Percentiles rank a stretch among this genome's conserved stretches.
These are phyloP conservation scores for Saccharomyces uvarum DNA, from an alignment of 1,139 yeast species.

Conservation along the genomic window DNA sequence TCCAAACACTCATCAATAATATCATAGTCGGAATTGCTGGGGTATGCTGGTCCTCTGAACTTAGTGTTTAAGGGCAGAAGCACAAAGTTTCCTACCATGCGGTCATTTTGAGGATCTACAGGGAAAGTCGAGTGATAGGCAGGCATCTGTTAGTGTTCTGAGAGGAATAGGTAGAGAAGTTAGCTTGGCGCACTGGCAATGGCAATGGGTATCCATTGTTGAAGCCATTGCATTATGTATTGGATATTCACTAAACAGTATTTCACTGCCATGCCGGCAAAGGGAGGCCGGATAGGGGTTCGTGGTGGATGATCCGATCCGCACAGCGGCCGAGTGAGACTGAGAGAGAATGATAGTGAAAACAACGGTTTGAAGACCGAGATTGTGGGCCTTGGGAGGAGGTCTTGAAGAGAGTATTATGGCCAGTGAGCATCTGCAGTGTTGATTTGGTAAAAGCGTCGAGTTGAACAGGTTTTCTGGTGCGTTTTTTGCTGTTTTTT, in stretches of 20 bases:
- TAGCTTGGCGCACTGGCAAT: conserved; percentile 5
- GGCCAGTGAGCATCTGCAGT: not conserved
- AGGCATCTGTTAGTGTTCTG: conserved; percentile 27
- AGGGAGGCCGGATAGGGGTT: not conserved
- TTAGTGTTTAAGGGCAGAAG: conserved; percentile 76
- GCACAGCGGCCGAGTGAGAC: not conserved
- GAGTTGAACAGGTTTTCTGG: not conserved
- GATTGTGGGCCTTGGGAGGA: not conserved
- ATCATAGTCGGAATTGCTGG: conserved; percentile 68
- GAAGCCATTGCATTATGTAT: not conserved
- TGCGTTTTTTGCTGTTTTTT: not conserved
- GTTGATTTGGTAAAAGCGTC: not conserved
- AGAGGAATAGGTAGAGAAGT: not conserved
- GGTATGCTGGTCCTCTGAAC: conserved; percentile 87
- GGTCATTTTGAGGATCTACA: conserved; percentile 48
- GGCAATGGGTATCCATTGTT: not conserved
- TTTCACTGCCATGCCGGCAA: not conserved
- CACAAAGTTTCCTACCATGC: conserved; percentile 58
- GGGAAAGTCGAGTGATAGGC: conserved; percentile 91
- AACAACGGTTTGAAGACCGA: not conserved
- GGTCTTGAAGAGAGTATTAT: not conserved
- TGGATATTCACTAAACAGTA: not conserved
- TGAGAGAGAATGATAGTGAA: conserved; percentile 1
- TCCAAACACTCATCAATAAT: conserved; percentile 86
- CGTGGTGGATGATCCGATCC: conserved; percentile 1